Evolutionary conservation across 495 filamentous ascomycete species (phyloP).

Genomic region (Zalerion maritima): DNA sequence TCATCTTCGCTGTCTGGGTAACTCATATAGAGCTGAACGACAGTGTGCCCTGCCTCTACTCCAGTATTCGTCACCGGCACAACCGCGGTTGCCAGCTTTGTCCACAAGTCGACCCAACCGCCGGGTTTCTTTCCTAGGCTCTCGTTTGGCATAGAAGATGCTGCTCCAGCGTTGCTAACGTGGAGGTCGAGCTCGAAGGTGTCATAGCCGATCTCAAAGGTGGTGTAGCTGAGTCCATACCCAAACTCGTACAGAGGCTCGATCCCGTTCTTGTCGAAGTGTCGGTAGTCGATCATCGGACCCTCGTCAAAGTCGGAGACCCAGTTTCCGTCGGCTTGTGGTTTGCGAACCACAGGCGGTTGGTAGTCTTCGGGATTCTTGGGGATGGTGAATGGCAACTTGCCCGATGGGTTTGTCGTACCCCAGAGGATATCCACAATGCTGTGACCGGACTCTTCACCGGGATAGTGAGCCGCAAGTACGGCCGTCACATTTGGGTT

Average conservation of each 20-base stretch:
- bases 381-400: constrained; percentile 46
- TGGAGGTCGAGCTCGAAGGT: constrained; percentile 27
- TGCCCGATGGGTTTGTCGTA: constrained; percentile 36
- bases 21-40: constrained; percentile 36
- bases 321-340: constrained; percentile 1
- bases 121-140: too few relatives aligned
- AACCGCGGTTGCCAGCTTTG: constrained; percentile 21
- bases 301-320: constrained; percentile 29
- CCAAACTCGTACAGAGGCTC: constrained; percentile 36
- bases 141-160: constrained; percentile 34
- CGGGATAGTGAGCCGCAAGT: constrained; percentile 37
- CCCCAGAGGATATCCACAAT: constrained; percentile 40
- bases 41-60: constrained; percentile 25
- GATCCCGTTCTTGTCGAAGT: constrained; percentile 31
- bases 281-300: constrained; percentile 37
- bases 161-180: constrained; percentile 27
- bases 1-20: constrained; percentile 7
- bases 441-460: constrained; percentile 40
- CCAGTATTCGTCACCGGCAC: constrained; percentile 29
- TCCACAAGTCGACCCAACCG: too few relatives aligned
- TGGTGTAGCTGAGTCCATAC: constrained; percentile 33
- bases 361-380: constrained; percentile 33
- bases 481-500: constrained; percentile 45
- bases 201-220: constrained; percentile 22
- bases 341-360: constrained; percentile 14